Base-by-base conservation (phyloP, 768 basidiomycete species). In the Agrocybe chaxingu region DNA sequence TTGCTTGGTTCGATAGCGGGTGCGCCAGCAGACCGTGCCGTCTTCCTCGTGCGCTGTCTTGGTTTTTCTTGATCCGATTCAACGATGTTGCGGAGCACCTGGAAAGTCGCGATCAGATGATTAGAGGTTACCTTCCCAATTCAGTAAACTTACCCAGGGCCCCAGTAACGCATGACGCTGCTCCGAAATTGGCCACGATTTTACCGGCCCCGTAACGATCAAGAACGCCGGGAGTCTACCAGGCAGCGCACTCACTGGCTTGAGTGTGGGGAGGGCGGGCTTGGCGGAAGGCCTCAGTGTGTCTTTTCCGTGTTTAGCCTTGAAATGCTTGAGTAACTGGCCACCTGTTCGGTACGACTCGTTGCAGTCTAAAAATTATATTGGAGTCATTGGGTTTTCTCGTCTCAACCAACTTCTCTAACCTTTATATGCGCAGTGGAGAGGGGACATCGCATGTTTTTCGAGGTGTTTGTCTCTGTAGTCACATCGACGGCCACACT, bases 401-500 rank as follows among this genome's bases (percentile, higher is more conserved):
- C 42, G 5, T 44, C 7, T 45, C 30, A 33, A 47, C 5, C 13
- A 45, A 37, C 36, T 5, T 16, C 10, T n/a, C 13, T 34, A 57
- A 87, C 87, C 82, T 69, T 73, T 50, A 58, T 74, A 80, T 4
- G 77, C 71, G 57, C 83, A 84, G 13, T 47, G 56, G 33, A 82
- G 60, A 16, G 72, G 65, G 34, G 60, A 51, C 13, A 66, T 57
- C 16, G 74, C 75, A 67, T 90, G 88, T 34, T 57, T 74, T 55
- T 74, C 70, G 5, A 86, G 59, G 63, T 90, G 87, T 47, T 50
- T 80, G 63, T 67, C 64, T 38, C 62, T 61, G 42, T 60, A 58
- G n/a, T 47, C 45, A 62, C 77, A 76, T 48, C 61, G 67, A 30
- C 68, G 68, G n/a, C 71, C 70, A 61, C 85, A 89, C 29, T 68